These are phyloP conservation scores for Xylaria longipes DNA, from an alignment of 495 filamentous ascomycete genomes.

Conservation along the genomic window DNA sequence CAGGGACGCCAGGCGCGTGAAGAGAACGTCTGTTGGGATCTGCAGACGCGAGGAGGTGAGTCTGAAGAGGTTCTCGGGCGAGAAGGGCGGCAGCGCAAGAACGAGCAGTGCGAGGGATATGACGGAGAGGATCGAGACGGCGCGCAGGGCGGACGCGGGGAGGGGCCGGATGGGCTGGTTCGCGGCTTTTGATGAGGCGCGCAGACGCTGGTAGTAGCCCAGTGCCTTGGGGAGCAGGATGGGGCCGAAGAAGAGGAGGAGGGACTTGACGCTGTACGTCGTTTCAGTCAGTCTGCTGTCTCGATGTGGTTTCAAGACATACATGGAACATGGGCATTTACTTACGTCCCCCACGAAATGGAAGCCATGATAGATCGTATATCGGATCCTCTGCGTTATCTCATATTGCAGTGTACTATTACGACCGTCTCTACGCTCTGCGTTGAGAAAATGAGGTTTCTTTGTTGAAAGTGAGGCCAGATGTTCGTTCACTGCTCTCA, in stretches of 20 bases:
- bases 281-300: constrained; percentile 12
- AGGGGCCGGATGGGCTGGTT: constrained; percentile 66
- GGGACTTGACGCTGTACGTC: constrained; percentile 68
- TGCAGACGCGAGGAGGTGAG: constrained; percentile 81
- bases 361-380: constrained; percentile 40
- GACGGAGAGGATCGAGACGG: constrained; percentile 68
- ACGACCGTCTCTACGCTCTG: background rate
- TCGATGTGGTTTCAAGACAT: background rate
- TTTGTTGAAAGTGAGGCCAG: constrained; percentile 26
- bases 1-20: constrained; percentile 72
- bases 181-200: constrained; percentile 51
- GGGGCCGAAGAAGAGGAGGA: constrained; percentile 87
- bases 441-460: background rate
- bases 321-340: constrained; percentile 8
- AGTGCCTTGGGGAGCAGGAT: constrained; percentile 77
- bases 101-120: constrained; percentile 63
- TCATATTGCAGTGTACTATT: constrained; percentile 27
- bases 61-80: constrained; percentile 81
- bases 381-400: constrained; percentile 20
- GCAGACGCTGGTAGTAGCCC: constrained; percentile 69
- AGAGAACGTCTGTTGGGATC: constrained; percentile 83
- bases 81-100: constrained; percentile 69
- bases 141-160: constrained; percentile 56
- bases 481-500: constrained; percentile 10
- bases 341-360: constrained; percentile 59